Conservation (phyloP, 306 rosid species). For the Rosa multiflora region DNA sequence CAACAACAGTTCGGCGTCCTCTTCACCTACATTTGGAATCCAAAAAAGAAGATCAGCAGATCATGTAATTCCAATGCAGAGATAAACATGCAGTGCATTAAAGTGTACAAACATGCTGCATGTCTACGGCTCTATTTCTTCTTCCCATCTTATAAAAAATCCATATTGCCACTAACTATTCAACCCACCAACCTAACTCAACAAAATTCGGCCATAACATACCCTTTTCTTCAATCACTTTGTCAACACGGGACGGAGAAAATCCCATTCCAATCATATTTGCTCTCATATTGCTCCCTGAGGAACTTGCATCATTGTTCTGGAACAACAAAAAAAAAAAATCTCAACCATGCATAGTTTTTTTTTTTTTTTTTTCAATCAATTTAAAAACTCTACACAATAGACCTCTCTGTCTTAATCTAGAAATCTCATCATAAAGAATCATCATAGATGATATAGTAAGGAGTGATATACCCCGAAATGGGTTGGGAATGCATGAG, state of each 20-base stretch:
- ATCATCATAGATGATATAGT: background rate
- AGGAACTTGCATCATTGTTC: slow-evolving; percentile 75
- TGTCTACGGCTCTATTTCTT: background rate
- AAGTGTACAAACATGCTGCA: background rate
- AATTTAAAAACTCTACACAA: background rate
- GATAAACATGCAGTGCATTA: background rate
- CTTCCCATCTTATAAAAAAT: background rate
- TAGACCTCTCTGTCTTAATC: too few species aligned
- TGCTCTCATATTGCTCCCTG: slow-evolving; percentile 56
- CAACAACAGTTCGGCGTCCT: slow-evolving; percentile 60
- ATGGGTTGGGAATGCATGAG: slow-evolving; percentile 36
- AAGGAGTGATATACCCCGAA: slow-evolving; percentile 44
- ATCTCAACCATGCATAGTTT: background rate
- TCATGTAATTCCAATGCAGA: background rate
- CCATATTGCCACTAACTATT: background rate
- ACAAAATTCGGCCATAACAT: slow-evolving; percentile 24
- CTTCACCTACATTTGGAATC: slow-evolving; percentile 62
- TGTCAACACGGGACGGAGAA: slow-evolving; percentile 66
- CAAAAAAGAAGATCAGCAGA: background rate
- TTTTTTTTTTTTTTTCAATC: background rate
- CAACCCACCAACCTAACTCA: slow-evolving; percentile 5
- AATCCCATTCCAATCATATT: slow-evolving; percentile 91
- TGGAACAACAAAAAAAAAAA: slow-evolving; percentile 22
- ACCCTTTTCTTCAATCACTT: slow-evolving; percentile 84
- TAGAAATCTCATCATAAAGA: background rate